Conservation (phyloP, 495 filamentous ascomycete species). For the Geoglossum glabrum region DNA sequence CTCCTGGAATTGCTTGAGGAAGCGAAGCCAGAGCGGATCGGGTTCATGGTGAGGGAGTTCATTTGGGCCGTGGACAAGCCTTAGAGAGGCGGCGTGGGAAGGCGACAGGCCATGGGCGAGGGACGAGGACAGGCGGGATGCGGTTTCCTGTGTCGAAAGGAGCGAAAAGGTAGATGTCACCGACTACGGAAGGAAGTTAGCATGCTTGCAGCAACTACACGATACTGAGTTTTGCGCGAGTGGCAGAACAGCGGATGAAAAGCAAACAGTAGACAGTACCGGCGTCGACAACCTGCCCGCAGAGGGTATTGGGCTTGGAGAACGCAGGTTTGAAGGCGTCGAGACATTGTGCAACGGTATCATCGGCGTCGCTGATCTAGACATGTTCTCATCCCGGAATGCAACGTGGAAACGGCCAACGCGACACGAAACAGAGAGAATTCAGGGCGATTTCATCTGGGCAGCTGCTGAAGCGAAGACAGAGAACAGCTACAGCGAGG, state of each 20-base stretch:
- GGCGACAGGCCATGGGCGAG: constrained; percentile 60
- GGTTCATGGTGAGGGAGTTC: constrained; percentile 86
- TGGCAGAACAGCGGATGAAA: neutral
- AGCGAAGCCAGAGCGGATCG: constrained; percentile 85
- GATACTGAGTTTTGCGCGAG: neutral
- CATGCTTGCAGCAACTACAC: neutral
- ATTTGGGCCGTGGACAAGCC: constrained; percentile 70
- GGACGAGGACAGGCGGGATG: constrained; percentile 62
- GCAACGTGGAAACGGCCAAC: neutral
- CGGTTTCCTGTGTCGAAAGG: constrained; percentile 56
- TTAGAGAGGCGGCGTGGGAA: constrained; percentile 55
- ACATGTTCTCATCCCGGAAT: constrained; percentile 32
- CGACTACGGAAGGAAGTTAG: constrained; percentile 20
- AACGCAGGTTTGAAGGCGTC: constrained; percentile 21
- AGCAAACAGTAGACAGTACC: neutral
- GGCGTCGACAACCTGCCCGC: neutral
- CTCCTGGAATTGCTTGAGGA: constrained; percentile 91
- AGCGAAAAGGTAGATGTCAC: constrained; percentile 39
- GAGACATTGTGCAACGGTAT: constrained; percentile 34
- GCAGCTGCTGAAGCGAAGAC: neutral
- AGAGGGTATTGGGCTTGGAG: constrained; percentile 15
- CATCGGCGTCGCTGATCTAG: constrained; percentile 34
- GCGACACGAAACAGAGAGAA: neutral
- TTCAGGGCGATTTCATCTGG: neutral
- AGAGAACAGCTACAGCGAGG: neutral